Evolutionary conservation across 345 rosid genomes (phyloP).

Genomic region (Theobroma cacao): DNA sequence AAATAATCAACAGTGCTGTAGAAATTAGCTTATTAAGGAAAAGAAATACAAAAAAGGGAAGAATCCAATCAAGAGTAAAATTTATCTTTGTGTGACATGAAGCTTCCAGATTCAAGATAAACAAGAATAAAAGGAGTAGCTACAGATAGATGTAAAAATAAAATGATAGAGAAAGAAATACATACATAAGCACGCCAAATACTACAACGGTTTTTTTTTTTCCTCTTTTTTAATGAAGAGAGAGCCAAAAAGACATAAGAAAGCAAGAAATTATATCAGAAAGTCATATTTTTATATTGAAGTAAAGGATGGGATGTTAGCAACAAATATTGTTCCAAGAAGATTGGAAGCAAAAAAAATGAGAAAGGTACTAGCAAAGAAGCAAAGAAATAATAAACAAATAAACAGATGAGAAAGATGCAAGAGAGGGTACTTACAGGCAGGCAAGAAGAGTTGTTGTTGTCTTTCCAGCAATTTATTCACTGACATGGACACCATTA

Average conservation of each 20-base stretch:
- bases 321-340: neutral
- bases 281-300: neutral
- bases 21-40: neutral
- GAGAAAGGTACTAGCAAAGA: constrained; percentile 28
- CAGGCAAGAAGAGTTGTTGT: constrained; percentile 22
- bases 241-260: neutral
- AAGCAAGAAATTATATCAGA: neutral
- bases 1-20: neutral
- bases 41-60: neutral
- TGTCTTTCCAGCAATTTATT: constrained; percentile 37
- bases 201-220: neutral
- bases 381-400: constrained; percentile 22
- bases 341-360: neutral
- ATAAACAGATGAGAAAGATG: constrained; percentile 13
- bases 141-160: neutral
- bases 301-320: neutral
- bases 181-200: neutral
- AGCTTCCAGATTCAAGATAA: neutral
- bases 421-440: constrained; percentile 33
- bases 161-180: neutral
- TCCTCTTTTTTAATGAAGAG: neutral
- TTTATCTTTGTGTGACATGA: neutral
- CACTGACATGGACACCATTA: constrained; percentile 47
- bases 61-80: neutral
- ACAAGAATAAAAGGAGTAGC: neutral